Evolutionary conservation across 352 stramenopile genomes (phyloP).

Genomic region (Salisapilia sapeloensis): DNA sequence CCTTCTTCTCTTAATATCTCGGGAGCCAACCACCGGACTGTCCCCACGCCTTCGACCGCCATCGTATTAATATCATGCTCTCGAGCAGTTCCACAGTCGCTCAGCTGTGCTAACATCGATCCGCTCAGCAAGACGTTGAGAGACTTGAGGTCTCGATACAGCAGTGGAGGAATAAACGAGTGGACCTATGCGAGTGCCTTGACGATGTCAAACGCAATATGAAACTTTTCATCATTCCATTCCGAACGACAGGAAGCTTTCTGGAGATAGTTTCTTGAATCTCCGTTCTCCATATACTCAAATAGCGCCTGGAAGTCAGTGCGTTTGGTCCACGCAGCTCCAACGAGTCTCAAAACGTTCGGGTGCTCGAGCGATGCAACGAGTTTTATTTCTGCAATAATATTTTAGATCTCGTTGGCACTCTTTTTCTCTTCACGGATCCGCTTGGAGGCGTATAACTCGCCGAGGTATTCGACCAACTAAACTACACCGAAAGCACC

Average conservation of each 20-base stretch:
- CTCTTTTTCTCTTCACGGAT: constrained; percentile 11
- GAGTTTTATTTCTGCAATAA: constrained; percentile 7
- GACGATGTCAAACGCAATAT: constrained; percentile 2
- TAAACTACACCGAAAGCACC: constrained; percentile 16
- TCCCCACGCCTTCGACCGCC: constrained; percentile 30
- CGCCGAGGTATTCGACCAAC: constrained; percentile 18
- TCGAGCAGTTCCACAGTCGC: constrained; percentile 23
- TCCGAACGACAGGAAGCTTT: constrained; percentile 1
- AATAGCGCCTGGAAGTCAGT: constrained; percentile 4
- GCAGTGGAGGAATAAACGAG: constrained; percentile 5
- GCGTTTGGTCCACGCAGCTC: constrained; percentile 2
- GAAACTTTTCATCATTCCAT: constrained; percentile 2
- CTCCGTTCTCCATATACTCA: constrained; percentile 2
- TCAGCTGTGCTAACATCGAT: not conserved
- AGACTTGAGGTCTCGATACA: too few species aligned
- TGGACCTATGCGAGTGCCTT: constrained; percentile 5
- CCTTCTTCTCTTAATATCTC: constrained; percentile 1
- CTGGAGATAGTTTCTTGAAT: too few species aligned
- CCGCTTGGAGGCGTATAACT: constrained; percentile 15
- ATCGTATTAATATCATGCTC: constrained; percentile 36
- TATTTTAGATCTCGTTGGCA: constrained; percentile 5
- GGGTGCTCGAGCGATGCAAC: constrained; percentile 2
- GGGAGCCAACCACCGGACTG: constrained; percentile 6
- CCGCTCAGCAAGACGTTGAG: too few species aligned
- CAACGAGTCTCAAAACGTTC: constrained; percentile 1